phyloP scores from a whole-genome alignment of 306 rosid genomes.

The Citrullus mucosospermus region DNA sequence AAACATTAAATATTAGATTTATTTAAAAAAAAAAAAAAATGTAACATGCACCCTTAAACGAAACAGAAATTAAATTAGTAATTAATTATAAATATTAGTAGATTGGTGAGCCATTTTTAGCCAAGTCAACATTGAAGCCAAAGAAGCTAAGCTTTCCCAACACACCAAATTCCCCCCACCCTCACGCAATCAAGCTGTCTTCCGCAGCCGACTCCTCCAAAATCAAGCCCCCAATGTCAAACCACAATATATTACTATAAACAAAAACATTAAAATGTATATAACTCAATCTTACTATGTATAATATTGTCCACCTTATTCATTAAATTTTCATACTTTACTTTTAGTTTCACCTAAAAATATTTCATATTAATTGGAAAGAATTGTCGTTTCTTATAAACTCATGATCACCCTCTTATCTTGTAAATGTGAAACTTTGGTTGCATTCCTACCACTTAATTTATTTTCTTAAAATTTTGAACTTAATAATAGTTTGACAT shows the following conservation, averaged over 20 bases:
- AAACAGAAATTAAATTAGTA: neutral
- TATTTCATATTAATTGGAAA: too few relatives aligned
- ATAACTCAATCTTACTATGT: too few relatives aligned
- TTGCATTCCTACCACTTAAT: too few relatives aligned
- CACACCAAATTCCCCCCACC: neutral
- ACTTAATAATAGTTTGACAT: too few relatives aligned
- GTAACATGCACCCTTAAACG: neutral
- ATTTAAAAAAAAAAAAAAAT: neutral
- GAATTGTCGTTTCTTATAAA: too few relatives aligned
- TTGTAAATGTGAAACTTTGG: too few relatives aligned
- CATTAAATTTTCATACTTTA: too few relatives aligned
- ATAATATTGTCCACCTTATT: too few relatives aligned
- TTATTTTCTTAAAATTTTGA: too few relatives aligned
- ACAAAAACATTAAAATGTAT: too few relatives aligned
- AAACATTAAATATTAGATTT: neutral
- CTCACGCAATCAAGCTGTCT: constrained; percentile 20
- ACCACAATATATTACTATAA: neutral
- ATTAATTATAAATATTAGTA: neutral
- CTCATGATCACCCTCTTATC: too few relatives aligned
- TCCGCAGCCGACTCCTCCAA: constrained; percentile 17
- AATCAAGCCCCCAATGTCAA: neutral
- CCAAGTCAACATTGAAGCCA: constrained; percentile 20
- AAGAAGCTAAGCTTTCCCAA: neutral
- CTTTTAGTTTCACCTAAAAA: too few relatives aligned
- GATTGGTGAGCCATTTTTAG: neutral